Conservation (phyloP, 2,329 filamentous ascomycete species). For the Bipolaris victoriae region DNA sequence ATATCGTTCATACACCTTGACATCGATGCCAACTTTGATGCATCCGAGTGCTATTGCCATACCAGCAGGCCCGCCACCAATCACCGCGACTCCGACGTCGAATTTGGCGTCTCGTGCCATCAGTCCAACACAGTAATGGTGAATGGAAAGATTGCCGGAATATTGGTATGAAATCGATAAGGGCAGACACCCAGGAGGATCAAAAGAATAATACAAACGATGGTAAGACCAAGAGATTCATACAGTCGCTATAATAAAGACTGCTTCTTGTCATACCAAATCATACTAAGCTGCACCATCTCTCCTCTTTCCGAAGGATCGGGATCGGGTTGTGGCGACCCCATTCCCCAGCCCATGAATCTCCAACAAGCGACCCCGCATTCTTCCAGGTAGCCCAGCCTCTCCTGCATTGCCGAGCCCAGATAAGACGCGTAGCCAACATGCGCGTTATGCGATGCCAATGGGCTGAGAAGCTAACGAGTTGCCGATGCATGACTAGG, state of each 20-base stretch:
- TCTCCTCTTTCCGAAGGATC: neutral
- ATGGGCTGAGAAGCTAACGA: neutral
- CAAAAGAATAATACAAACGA: neutral
- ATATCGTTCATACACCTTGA: slow-evolving; percentile 2
- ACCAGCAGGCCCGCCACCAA: neutral
- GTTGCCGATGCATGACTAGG: neutral
- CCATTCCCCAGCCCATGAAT: neutral
- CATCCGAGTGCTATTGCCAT: neutral
- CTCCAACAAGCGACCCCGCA: neutral
- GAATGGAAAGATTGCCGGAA: neutral
- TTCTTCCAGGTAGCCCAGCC: neutral
- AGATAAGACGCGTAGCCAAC: neutral
- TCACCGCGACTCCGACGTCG: neutral
- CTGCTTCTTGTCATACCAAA: neutral
- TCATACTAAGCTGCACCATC: neutral
- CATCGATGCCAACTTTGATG: neutral
- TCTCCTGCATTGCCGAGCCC: neutral
- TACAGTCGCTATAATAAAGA: neutral
- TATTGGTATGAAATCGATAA: neutral
- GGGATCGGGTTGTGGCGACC: neutral
- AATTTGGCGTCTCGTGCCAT: neutral
- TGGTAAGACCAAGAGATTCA: no score
- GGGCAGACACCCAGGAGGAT: neutral
- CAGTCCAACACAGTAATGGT: neutral
- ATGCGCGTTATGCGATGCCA: neutral